Evolutionary conservation across 257 asterid genomes (phyloP), one percentile per base, ranked within the genome.

Genomic region (Datura wrightii): DNA sequence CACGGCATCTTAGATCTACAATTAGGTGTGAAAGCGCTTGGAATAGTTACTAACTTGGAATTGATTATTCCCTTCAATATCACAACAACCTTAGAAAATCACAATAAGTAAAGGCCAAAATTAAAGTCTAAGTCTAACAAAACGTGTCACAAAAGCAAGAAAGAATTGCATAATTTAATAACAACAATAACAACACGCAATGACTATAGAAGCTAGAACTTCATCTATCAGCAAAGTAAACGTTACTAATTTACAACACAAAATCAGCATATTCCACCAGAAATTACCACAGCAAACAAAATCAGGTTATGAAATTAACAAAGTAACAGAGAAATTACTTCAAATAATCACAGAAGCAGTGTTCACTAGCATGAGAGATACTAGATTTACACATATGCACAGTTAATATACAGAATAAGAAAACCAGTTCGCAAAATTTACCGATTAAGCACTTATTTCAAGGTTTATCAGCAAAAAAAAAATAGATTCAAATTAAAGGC

Each of bases 121-220:
- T 60, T 59, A 63, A 60, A 80, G 83, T 83, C 84, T 9, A 79
- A 39, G 83, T 78, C 86, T 78, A 37, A 53, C 39, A 36, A 86
- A 90, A 87, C 88, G 86, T 84, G 86, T 87, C 79, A 34, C 46
- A 50, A 31, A 63, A 83, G 42, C 50, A 76, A 69, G 48, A 86
- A 65, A 55, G 48, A 55, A 79, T 80, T 58, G 59, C 59, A 74
- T 74, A 24, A 48, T 48, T 48, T 24, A 74, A 48, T 83, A 76
- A 66, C 48, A 62, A 56, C 48, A 62, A 56, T 66, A 65, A 54
- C 79, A 63, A 85, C 84, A 78, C 58, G 53, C 82, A 60, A 87
- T 16, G 79, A 66, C 58, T 3, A 42, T 55, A 81, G 24, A 60
- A 69, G 48, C 54, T 69, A 69, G 82, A 69, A 83, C 87, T 89